Percentiles rank a stretch among this genome's conserved stretches.
Conservation (phyloP, 768 basidiomycete species). For the Kwoniella botswanensis region DNA sequence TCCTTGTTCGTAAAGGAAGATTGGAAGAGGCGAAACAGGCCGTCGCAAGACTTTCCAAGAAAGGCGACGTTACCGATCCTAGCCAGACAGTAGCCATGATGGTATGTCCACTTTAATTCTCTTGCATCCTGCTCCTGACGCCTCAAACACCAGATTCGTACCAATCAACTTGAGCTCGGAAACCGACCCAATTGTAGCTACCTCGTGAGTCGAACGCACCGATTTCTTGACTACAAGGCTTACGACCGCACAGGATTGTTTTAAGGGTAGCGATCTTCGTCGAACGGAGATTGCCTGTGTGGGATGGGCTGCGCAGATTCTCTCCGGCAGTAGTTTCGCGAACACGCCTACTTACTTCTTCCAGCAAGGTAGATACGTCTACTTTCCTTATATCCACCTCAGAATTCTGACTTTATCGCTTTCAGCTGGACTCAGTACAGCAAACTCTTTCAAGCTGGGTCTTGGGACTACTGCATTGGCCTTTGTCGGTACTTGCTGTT, state of each 20-base stretch:
- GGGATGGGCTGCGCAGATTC: conserved; percentile 11
- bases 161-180: too few species aligned
- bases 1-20: conserved; percentile 33
- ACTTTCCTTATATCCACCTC: too few species aligned
- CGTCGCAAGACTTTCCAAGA: conserved; percentile 6
- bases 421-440: conserved; percentile 33
- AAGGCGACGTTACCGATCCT: neutral
- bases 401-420: neutral
- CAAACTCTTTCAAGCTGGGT: conserved; percentile 28
- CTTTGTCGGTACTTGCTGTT: conserved; percentile 38
- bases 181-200: too few species aligned
- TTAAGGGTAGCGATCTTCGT: conserved; percentile 35
- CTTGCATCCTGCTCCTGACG: too few species aligned
- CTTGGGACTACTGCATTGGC: conserved; percentile 26
- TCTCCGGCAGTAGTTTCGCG: neutral
- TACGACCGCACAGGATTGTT: too few species aligned
- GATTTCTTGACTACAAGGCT: too few species aligned
- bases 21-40: conserved; percentile 25
- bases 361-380: conserved; percentile 25
- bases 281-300: conserved; percentile 39
- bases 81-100: conserved; percentile 49
- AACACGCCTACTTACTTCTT: conserved; percentile 30
- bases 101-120: too few species aligned
- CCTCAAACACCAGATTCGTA: too few species aligned
- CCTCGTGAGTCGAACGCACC: too few species aligned